phyloP scores from a whole-genome alignment of 441 rosid species.

The Lepidium campestre region DNA sequence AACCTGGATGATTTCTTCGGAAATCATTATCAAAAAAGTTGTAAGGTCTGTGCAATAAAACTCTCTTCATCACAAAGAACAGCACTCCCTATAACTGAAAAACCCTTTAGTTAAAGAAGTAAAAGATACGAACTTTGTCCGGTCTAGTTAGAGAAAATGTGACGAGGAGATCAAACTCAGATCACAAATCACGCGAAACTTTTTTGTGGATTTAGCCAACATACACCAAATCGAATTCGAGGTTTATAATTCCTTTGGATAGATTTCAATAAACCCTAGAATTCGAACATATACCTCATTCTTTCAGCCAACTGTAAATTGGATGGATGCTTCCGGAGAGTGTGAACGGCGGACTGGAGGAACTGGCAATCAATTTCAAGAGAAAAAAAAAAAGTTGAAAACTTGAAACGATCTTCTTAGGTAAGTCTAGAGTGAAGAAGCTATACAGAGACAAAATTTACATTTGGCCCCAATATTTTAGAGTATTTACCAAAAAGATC shows the following conservation, averaged over 20 bases:
- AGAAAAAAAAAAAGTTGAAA: background rate
- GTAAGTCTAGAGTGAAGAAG: background rate
- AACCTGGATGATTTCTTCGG: background rate
- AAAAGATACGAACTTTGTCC: background rate
- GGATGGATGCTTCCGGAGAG: background rate
- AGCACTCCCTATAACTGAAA: background rate
- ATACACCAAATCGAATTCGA: background rate
- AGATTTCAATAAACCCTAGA: background rate
- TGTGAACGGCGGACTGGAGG: background rate
- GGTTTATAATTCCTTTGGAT: background rate
- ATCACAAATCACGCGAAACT: background rate
- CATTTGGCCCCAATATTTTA: constrained; percentile 5
- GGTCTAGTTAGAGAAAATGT: background rate
- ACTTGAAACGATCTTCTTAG: background rate
- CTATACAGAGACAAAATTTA: background rate
- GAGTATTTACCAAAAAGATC: background rate
- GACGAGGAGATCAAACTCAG: background rate
- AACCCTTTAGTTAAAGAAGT: background rate
- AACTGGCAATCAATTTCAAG: constrained; percentile 3
- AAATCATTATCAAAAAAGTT: background rate
- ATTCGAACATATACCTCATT: constrained; percentile 22
- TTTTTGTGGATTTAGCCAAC: background rate
- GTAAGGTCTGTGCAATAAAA: background rate
- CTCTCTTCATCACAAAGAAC: background rate
- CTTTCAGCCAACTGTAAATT: background rate